Conservation (phyloP, 352 stramenopile genomes). For the Pythium guiyangense region DNA sequence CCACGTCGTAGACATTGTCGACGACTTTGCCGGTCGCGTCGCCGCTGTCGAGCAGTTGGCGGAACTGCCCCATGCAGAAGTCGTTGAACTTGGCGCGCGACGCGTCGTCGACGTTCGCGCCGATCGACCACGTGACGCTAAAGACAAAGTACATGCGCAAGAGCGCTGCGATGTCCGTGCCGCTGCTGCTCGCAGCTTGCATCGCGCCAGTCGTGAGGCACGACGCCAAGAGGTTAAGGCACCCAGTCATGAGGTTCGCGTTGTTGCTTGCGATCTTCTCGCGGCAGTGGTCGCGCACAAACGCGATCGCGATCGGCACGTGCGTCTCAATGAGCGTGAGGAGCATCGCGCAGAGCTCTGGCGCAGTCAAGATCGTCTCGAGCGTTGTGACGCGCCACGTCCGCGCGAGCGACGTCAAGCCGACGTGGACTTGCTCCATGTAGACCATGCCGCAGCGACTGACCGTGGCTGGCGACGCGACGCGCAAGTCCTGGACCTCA, state of each 20-base stretch:
- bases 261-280: slow-evolving; percentile 89
- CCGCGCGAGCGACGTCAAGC: slow-evolving; percentile 57
- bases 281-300: slow-evolving; percentile 86
- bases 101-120: slow-evolving; percentile 84
- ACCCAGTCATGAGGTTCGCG: slow-evolving; percentile 84
- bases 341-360: slow-evolving; percentile 62
- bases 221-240: slow-evolving; percentile 83
- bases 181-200: slow-evolving; percentile 33
- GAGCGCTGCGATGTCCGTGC: slow-evolving; percentile 47
- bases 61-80: slow-evolving; percentile 78
- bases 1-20: slow-evolving; percentile 83
- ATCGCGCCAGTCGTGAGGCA: slow-evolving; percentile 45
- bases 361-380: slow-evolving; percentile 48
- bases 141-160: slow-evolving; percentile 90
- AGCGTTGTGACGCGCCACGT: slow-evolving; percentile 79
- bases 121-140: slow-evolving; percentile 78
- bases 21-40: slow-evolving; percentile 24
- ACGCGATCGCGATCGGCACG: slow-evolving; percentile 76
- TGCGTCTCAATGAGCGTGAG: slow-evolving; percentile 78
- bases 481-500: slow-evolving; percentile 88
- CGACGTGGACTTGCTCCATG: slow-evolving; percentile 89
- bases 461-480: slow-evolving; percentile 87
- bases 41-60: slow-evolving; percentile 46
- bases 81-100: slow-evolving; percentile 83
- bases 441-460: slow-evolving; percentile 91